Conservation (phyloP, 768 basidiomycete genomes). For the Lentinus brumalis region DNA sequence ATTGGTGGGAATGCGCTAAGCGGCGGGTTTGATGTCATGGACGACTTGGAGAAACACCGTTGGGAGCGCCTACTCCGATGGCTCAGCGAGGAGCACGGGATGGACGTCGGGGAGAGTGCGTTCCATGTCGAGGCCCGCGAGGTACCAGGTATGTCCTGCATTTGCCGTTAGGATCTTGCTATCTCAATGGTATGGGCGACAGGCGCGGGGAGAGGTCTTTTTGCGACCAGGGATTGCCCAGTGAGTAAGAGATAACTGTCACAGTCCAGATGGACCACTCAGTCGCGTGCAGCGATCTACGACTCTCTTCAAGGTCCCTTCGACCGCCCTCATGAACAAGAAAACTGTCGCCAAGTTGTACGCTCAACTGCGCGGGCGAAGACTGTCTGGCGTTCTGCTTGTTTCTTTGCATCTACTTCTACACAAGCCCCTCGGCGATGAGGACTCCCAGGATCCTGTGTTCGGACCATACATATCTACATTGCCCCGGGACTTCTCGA, state of each 20-base stretch:
- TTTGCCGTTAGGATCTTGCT: slow-evolving; percentile 1
- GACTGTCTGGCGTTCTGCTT: slow-evolving; percentile 68
- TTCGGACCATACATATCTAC: slow-evolving; percentile 81
- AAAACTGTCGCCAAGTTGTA: slow-evolving; percentile 67
- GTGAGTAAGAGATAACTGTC: slow-evolving; percentile 35
- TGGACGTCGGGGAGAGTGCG: slow-evolving; percentile 36
- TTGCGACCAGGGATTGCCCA: slow-evolving; percentile 44
- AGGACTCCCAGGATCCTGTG: slow-evolving; percentile 50
- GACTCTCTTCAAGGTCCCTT: slow-evolving; percentile 70
- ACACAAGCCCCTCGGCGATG: slow-evolving; percentile 50
- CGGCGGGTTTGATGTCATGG: slow-evolving; percentile 11
- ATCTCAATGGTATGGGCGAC: background rate
- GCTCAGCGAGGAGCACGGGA: slow-evolving; percentile 27
- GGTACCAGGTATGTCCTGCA: slow-evolving; percentile 45
- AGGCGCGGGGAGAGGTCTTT: slow-evolving; percentile 76
- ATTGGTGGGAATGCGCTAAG: slow-evolving; percentile 11
- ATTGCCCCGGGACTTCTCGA: slow-evolving; percentile 70
- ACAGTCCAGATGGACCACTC: background rate
- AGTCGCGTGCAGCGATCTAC: slow-evolving; percentile 46
- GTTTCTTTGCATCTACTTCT: slow-evolving; percentile 81
- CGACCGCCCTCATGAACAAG: slow-evolving; percentile 69
- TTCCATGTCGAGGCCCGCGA: slow-evolving; percentile 55
- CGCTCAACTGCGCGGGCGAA: slow-evolving; percentile 34
- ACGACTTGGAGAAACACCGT: slow-evolving; percentile 18
- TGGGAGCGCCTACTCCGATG: slow-evolving; percentile 28